Conservation (phyloP, 306 rosid genomes). For the Lathyrus aphaca region DNA sequence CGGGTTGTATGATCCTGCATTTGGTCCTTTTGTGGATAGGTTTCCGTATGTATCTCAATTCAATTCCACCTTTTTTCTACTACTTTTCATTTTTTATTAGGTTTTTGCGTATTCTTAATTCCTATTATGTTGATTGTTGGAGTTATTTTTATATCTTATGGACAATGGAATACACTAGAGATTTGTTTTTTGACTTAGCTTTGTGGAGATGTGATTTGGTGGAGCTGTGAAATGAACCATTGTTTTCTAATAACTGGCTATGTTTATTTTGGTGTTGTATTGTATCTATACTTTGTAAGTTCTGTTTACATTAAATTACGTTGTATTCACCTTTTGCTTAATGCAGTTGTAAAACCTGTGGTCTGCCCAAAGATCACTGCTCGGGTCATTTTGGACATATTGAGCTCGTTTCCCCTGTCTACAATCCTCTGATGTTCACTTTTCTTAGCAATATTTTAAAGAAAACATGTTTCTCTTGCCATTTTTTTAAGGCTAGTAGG, state of each 20-base stretch:
- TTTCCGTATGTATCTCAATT: slow-evolving; percentile 46
- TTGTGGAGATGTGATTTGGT: slow-evolving; percentile 7
- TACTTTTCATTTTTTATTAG: background rate
- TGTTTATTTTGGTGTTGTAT: background rate
- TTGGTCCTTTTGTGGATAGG: slow-evolving; percentile 69
- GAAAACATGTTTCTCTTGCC: slow-evolving; percentile 67
- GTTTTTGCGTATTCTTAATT: background rate
- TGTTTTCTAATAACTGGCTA: background rate
- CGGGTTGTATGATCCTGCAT: slow-evolving; percentile 83
- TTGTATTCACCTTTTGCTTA: slow-evolving; percentile 27
- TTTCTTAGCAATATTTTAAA: slow-evolving; percentile 57
- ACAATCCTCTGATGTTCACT: slow-evolving; percentile 77
- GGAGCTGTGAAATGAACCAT: background rate
- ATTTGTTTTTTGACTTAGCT: background rate
- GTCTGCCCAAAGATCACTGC: slow-evolving; percentile 55
- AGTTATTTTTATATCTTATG: too few relatives aligned
- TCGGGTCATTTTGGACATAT: slow-evolving; percentile 92
- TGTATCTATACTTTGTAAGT: background rate
- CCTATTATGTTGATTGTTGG: background rate
- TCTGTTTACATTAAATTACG: background rate
- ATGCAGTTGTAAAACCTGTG: slow-evolving; percentile 83
- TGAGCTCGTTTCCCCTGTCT: slow-evolving; percentile 66
- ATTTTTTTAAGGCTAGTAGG: slow-evolving; percentile 50
- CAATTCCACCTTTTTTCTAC: background rate
- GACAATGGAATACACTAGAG: too few relatives aligned